Evolutionary conservation across 176 grass and related monocot species (phyloP).

Genomic region (Thalia dealbata): DNA sequence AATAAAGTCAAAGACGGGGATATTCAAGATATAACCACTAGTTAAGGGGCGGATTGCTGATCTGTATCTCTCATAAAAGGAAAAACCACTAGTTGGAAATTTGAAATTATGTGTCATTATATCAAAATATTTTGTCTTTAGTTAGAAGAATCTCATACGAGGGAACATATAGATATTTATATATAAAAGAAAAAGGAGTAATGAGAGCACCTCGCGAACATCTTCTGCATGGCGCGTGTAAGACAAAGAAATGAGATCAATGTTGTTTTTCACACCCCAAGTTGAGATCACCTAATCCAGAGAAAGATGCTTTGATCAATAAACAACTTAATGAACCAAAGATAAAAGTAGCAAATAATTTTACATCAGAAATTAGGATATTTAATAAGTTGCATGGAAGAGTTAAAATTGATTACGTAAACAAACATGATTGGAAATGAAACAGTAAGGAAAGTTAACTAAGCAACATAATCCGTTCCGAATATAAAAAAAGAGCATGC

Average conservation of each 20-base stretch:
- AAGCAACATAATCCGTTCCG: not conserved
- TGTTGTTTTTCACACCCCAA: slow-evolving; percentile 64
- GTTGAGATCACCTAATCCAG: slow-evolving; percentile 75
- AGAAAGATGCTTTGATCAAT: not conserved
- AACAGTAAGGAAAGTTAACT: not conserved
- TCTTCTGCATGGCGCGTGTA: slow-evolving; percentile 82
- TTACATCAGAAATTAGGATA: not conserved
- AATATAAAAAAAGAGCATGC: too few species aligned
- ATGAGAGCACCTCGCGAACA: slow-evolving; percentile 57
- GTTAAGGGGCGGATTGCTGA: too few species aligned
- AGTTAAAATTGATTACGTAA: not conserved
- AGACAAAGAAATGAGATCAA: slow-evolving; percentile 96
- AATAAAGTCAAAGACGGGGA: too few species aligned
- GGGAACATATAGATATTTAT: not conserved
- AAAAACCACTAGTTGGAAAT: not conserved
- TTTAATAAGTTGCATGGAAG: not conserved
- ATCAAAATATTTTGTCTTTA: not conserved
- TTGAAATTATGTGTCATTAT: not conserved
- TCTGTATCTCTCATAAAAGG: too few species aligned
- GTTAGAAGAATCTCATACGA: not conserved
- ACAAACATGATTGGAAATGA: not conserved
- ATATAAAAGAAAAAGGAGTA: slow-evolving; percentile 12
- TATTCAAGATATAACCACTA: too few species aligned
- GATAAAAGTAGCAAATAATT: not conserved
- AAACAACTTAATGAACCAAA: not conserved